Evolutionary conservation across 1,284 basidiomycete species (phyloP).

Genomic region (Sporisorium scitamineum): DNA sequence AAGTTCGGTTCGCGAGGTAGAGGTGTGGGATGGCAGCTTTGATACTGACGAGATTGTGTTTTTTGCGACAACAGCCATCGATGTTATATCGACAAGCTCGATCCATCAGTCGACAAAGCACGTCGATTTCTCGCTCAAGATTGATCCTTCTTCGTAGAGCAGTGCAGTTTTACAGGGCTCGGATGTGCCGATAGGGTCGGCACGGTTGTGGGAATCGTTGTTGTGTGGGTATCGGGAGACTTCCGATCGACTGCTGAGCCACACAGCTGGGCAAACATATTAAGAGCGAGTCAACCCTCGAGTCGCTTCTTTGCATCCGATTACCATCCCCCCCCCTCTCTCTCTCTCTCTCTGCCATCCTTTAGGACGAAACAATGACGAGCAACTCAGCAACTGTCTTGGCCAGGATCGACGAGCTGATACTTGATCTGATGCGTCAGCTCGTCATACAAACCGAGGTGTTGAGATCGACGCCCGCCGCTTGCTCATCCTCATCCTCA

Average conservation of each 20-base stretch:
- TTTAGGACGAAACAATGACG: background rate
- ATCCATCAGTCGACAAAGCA: conserved; percentile 69
- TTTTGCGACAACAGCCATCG: conserved; percentile 39
- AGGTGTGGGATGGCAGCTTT: no score
- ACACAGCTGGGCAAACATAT: background rate
- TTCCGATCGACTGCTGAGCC: conserved; percentile 1
- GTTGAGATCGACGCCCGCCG: background rate
- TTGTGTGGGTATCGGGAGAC: background rate
- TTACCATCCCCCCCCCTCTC: background rate
- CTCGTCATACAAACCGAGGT: conserved; percentile 7
- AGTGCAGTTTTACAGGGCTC: background rate
- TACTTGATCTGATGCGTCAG: conserved; percentile 16
- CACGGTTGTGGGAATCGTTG: background rate
- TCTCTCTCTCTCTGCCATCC: background rate
- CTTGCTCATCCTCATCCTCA: background rate
- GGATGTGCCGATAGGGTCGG: background rate
- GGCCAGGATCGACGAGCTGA: conserved; percentile 23
- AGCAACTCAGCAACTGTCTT: conserved; percentile 5
- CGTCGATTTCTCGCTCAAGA: conserved; percentile 67
- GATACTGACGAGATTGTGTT: conserved; percentile 4
- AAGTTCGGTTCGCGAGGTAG: background rate
- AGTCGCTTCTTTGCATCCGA: background rate
- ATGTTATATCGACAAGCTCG: conserved; percentile 64
- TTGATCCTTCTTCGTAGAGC: conserved; percentile 55
- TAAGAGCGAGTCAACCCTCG: background rate